phyloP scores from a whole-genome alignment of 768 basidiomycete genomes.

The Suillus clintonianus region DNA sequence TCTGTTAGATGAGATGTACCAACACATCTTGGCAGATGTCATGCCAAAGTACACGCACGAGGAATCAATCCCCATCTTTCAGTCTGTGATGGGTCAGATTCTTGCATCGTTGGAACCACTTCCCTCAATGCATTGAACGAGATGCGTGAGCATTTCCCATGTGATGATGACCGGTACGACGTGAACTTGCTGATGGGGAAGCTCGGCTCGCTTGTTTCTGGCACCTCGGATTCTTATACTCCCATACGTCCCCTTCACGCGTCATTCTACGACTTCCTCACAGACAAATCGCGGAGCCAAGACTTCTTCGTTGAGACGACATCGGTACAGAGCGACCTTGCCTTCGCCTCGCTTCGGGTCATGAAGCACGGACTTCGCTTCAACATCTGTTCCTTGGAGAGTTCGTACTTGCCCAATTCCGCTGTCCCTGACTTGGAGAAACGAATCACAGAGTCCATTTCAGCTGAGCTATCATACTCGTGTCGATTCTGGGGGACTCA shows the following conservation, averaged over 20 bases:
- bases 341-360: slow-evolving; percentile 20
- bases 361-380: slow-evolving; percentile 27
- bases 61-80: neutral
- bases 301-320: slow-evolving; percentile 13
- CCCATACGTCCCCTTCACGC: slow-evolving; percentile 22
- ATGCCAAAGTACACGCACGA: neutral
- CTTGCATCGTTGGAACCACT: slow-evolving; percentile 4
- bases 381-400: slow-evolving; percentile 13
- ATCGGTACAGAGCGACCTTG: slow-evolving; percentile 1
- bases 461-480: slow-evolving; percentile 28
- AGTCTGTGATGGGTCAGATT: neutral
- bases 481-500: slow-evolving; percentile 36
- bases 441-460: slow-evolving; percentile 20
- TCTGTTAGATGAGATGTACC: slow-evolving; percentile 8
- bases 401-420: slow-evolving; percentile 26
- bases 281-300: slow-evolving; percentile 8
- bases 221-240: neutral
- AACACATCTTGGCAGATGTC: neutral
- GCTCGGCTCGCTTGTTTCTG: slow-evolving; percentile 5
- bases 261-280: slow-evolving; percentile 29
- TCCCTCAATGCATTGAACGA: neutral
- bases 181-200: neutral
- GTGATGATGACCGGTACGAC: slow-evolving; percentile 22
- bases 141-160: neutral
- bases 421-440: slow-evolving; percentile 15